These are phyloP conservation scores for Raphanus raphanistrum DNA, from an alignment of 345 rosid species.

Conservation along the genomic window DNA sequence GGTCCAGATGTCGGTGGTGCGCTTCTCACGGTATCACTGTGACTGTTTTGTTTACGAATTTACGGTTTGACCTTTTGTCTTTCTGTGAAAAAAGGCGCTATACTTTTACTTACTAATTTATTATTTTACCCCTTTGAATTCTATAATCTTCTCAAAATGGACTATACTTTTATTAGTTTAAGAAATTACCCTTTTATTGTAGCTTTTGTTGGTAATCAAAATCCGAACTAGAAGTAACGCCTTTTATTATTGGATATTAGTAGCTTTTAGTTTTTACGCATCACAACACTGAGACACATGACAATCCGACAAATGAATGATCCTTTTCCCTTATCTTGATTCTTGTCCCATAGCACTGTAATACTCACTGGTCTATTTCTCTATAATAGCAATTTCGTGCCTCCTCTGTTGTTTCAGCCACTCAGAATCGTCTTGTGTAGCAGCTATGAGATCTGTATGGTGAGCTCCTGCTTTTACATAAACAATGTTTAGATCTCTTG, in stretches of 20 bases:
- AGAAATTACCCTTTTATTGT: background rate
- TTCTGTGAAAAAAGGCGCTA: background rate
- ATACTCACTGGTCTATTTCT: conserved; percentile 53
- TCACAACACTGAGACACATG: background rate
- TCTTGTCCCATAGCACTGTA: conserved; percentile 45
- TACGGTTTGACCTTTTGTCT: conserved; percentile 5
- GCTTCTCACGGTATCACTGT: background rate
- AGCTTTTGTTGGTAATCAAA: background rate
- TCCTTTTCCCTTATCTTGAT: conserved; percentile 2
- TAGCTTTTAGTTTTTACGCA: background rate
- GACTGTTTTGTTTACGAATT: background rate
- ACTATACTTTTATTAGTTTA: background rate
- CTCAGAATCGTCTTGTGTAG: conserved; percentile 54
- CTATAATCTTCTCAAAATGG: background rate
- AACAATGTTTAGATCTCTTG: background rate
- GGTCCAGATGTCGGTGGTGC: conserved; percentile 32
- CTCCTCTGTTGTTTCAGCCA: conserved; percentile 64
- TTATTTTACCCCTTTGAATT: background rate
- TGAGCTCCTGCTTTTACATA: conserved; percentile 54
- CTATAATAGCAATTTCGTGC: conserved; percentile 58
- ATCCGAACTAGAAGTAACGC: background rate
- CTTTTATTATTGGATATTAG: background rate
- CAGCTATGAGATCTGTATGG: conserved; percentile 59
- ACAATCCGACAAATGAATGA: conserved; percentile 2
- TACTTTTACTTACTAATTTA: background rate